Evolutionary conservation across 495 filamentous ascomycete species (phyloP).

Genomic region (Aspergillus steynii): DNA sequence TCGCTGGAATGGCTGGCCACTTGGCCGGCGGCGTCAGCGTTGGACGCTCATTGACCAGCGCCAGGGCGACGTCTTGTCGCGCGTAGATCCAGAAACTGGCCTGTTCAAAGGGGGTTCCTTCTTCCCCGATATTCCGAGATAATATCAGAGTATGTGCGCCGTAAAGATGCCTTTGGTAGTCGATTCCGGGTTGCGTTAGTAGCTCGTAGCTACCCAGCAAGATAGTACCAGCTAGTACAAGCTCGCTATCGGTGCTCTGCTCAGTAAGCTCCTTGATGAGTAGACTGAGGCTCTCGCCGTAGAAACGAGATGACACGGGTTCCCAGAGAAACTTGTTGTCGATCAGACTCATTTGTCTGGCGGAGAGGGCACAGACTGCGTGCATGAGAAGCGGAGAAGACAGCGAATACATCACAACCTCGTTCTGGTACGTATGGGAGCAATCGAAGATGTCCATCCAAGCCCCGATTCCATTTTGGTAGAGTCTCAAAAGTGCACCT

Average conservation of each 20-base stretch:
- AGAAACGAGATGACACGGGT: slow-evolving; percentile 18
- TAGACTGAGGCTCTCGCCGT: slow-evolving; percentile 18
- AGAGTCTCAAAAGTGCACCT: slow-evolving; percentile 1
- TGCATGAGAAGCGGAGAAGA: slow-evolving; percentile 18
- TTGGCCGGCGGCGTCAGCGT: too few relatives aligned
- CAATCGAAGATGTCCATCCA: slow-evolving; percentile 30
- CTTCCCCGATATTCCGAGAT: slow-evolving; percentile 13
- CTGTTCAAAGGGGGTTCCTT: slow-evolving; percentile 15
- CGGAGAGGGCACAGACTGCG: slow-evolving; percentile 22
- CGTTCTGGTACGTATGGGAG: slow-evolving; percentile 18
- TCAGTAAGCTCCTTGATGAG: slow-evolving; percentile 16
- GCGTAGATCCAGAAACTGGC: slow-evolving; percentile 30
- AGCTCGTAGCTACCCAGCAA: slow-evolving; percentile 28
- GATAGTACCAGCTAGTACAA: slow-evolving; percentile 21
- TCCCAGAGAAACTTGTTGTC: slow-evolving; percentile 13
- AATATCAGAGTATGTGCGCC: slow-evolving; percentile 19
- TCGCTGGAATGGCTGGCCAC: too few relatives aligned
- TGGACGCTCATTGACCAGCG: slow-evolving; percentile 20
- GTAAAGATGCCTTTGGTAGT: slow-evolving; percentile 21
- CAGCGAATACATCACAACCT: slow-evolving; percentile 15
- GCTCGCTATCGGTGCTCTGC: slow-evolving; percentile 10
- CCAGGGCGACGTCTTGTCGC: slow-evolving; percentile 24
- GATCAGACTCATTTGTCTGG: slow-evolving; percentile 22
- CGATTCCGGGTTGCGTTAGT: slow-evolving; percentile 14
- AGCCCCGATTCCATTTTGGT: slow-evolving; percentile 22